phyloP scores from a whole-genome alignment of 1,139 yeast species.

The Debaryomyces psychrophilus region DNA sequence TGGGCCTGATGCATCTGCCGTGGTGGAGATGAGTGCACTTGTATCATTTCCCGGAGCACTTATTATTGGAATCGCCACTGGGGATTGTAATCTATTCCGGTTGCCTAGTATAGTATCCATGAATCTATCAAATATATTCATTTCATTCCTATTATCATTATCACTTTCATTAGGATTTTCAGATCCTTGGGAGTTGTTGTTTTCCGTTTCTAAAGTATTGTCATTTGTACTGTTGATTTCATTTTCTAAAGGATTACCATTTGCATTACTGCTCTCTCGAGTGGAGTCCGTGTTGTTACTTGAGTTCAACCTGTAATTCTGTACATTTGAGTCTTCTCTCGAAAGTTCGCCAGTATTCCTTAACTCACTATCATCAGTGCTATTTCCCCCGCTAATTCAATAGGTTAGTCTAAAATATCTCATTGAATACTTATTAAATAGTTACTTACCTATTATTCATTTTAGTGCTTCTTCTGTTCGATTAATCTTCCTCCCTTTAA shows the following conservation, averaged over 20 bases:
- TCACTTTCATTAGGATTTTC: constrained; percentile 6
- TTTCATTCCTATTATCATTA: constrained; percentile 10
- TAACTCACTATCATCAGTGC: background rate
- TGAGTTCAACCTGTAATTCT: background rate
- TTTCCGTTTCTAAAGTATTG: too few relatives aligned
- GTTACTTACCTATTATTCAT: constrained; percentile 1
- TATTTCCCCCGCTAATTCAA: background rate
- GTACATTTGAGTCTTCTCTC: background rate
- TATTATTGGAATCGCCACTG: constrained; percentile 3
- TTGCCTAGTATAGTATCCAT: constrained; percentile 17
- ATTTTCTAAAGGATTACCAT: background rate
- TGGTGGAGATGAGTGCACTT: constrained; percentile 2
- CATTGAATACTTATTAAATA: background rate
- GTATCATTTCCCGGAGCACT: constrained; percentile 1
- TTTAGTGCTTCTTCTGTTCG: background rate
- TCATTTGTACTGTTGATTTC: background rate
- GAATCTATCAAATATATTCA: constrained; percentile 16
- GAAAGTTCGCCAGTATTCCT: background rate
- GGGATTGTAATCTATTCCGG: constrained; percentile 7
- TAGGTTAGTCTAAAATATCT: background rate
- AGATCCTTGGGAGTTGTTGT: background rate
- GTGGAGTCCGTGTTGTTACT: background rate
- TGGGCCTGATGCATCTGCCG: background rate
- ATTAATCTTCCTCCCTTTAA: background rate
- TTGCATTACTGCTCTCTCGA: background rate